Base-by-base conservation (phyloP, 2,329 filamentous ascomycete genomes). In the Microcera coccophila region DNA sequence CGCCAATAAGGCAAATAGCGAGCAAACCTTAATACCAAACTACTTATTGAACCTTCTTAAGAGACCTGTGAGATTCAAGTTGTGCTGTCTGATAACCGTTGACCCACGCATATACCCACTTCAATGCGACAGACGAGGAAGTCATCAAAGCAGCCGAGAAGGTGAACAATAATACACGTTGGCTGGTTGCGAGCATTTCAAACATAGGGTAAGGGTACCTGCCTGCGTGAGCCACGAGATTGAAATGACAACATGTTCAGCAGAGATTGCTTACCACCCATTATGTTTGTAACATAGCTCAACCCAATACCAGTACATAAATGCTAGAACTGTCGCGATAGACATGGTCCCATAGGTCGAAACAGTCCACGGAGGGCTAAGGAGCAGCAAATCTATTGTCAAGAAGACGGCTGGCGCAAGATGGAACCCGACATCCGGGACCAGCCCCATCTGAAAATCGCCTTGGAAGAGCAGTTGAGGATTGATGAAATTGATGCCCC, bases 191-290 rank as follows among this genome's bases (percentile, higher is more conserved):
- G 32, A 94, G 68, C 34, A 86, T 62, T 8, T 73, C 82, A 50
- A 96, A 91, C 19, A 95, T 75, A 1, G 90, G 90, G 63, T 96
- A 95, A 1, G 90, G 89, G 55, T 95, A 94, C 72, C 82, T 85
- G 39, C 22, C 2, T 2, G 17, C 2, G 4, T 20, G 36, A 58
- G 16, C n/a, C n/a, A n/a, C n/a, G n/a, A n/a, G n/a, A n/a, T n/a
- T n/a, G n/a, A n/a, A n/a, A n/a, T n/a, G n/a, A n/a, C n/a, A n/a
- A n/a, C n/a, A n/a, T n/a, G n/a, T n/a, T n/a, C n/a, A n/a, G 17
- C 5, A 24, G 18, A 21, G 17, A 22, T 16, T 10, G 66, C 76
- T 62, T 60, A 81, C 79, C 72, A 78, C 58, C 82, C 79, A 55
- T 89, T 89, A 45, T 76, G 70, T 34, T 71, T 72, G 55, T 78